phyloP scores from a whole-genome alignment of 352 stramenopile species.

The Pythium angustatum region DNA sequence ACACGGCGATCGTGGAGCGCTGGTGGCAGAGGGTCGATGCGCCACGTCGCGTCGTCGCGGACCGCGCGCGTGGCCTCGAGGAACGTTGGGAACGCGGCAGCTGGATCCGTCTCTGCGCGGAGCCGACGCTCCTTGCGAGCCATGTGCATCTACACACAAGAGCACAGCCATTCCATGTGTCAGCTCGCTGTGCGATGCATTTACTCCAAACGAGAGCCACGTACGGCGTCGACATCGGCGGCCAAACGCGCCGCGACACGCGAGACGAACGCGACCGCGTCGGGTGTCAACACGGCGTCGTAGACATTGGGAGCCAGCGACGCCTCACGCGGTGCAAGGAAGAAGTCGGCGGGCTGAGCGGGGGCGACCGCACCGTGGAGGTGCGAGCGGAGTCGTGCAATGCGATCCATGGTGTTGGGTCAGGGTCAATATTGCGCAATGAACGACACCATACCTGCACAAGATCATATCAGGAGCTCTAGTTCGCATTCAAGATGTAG shows the following conservation, averaged over 20 bases:
- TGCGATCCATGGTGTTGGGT: constrained; percentile 23
- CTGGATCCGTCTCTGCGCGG: constrained; percentile 59
- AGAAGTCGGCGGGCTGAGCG: constrained; percentile 9
- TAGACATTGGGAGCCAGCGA: constrained; percentile 34
- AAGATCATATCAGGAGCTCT: too few relatives aligned
- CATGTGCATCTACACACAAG: constrained; percentile 49
- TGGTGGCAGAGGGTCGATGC: constrained; percentile 54
- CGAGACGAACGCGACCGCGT: constrained; percentile 88
- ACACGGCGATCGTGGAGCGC: constrained; percentile 90
- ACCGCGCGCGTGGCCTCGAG: constrained; percentile 62
- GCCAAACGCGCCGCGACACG: constrained; percentile 82
- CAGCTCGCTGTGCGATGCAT: neutral
- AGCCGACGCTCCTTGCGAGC: constrained; percentile 51
- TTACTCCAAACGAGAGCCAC: too few relatives aligned
- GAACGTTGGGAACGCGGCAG: constrained; percentile 82
- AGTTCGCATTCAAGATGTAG: constrained; percentile 8
- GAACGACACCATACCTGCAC: neutral
- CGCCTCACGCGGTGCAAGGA: constrained; percentile 23
- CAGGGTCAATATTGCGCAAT: constrained; percentile 16
- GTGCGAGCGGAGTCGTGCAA: constrained; percentile 28
- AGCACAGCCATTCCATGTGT: neutral
- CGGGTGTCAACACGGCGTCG: constrained; percentile 76
- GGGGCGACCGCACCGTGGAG: neutral
- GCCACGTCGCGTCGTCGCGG: constrained; percentile 64
- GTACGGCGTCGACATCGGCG: constrained; percentile 44